A percentile compares a stretch with the other conserved stretches of the same genome.
Conservation (phyloP, 495 filamentous ascomycete genomes). For the Penicillium macrosclerotiorum region DNA sequence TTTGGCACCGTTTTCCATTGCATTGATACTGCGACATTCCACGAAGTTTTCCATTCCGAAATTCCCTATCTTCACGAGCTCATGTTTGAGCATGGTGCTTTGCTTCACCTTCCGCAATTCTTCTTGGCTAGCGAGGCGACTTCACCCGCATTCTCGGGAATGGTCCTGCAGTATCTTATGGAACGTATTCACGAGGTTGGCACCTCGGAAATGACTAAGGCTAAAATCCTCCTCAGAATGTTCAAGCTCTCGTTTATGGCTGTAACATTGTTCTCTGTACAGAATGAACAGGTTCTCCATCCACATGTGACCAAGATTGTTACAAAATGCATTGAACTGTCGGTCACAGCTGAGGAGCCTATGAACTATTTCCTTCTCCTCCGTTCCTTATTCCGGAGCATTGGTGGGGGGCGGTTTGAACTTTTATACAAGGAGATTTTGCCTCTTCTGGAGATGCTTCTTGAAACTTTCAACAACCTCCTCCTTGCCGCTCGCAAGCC, state of each 20-base stretch:
- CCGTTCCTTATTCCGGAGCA: conserved; percentile 89
- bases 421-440: conserved; percentile 97
- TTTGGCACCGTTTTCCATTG: conserved; percentile 98
- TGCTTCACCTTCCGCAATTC: conserved; percentile 95
- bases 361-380: conserved; percentile 98
- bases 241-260: conserved; percentile 99
- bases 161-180: conserved; percentile 97
- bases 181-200: conserved; percentile 92
- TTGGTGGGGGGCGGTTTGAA: conserved; percentile 96
- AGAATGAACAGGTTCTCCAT: conserved; percentile 93
- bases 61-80: conserved; percentile 96
- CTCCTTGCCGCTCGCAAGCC: conserved; percentile 85
- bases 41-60: conserved; percentile 97
- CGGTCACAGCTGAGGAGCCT: conserved; percentile 91
- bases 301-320: conserved; percentile 96
- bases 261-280: conserved; percentile 87
- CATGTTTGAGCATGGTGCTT: conserved; percentile 93
- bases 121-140: conserved; percentile 98
- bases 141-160: conserved; percentile 93
- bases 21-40: conserved; percentile 96
- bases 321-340: conserved; percentile 92
- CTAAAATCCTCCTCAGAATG: conserved; percentile 85
- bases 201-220: conserved; percentile 82
- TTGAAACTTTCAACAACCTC: conserved; percentile 94
- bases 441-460: conserved; percentile 91